Evolutionary conservation across 768 basidiomycete species (phyloP), one percentile per base, ranked within the genome.

Genomic region (Collybiopsis confluens): DNA sequence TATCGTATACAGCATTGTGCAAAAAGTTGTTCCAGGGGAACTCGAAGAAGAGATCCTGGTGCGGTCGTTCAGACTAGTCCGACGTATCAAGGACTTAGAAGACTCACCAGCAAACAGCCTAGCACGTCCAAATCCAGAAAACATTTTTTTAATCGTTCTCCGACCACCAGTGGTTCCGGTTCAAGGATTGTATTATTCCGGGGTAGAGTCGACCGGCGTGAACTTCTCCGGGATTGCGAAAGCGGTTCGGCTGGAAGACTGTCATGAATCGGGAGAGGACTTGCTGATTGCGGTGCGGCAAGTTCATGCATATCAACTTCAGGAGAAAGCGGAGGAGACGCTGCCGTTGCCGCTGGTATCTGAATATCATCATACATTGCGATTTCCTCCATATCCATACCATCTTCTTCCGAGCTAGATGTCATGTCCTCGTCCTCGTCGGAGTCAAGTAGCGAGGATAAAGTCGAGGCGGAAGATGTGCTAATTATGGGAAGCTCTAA

Each of bases 21-120:
- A 98, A 71, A 67, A 98, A 98, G 65, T 98, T 98, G 70, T 99
- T 98, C 88, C 91, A 92, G 0, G 95, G 94, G 62, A 88, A 97
- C 56, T 89, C 86, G 65, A 98, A 98, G 75, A 98, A 98, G 35
- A 98, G 76, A 61, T 95, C 90, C 93, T 96, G 61, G 54, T 44
- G 24, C 46, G 23, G 7, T 16, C 24, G 54, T 24, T 18, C 52
- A 42, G 26, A 37, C n/a, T n/a, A n/a, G n/a, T n/a, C n/a, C n/a
- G n/a, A n/a, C n/a, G n/a, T n/a, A n/a, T n/a, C n/a, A n/a, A n/a
- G 46, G 50, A 38, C 36, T n/a, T n/a, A 48, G 18, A 42, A 18
- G 36, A 71, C 88, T 62, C 57, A 94, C 94, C 60, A 98, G 73
- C 57, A 98, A 73, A 1, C 86, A 86, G 1, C 82, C 74, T 38